phyloP scores from a whole-genome alignment of 441 rosid species.

The Pelargonium fulgidum region DNA sequence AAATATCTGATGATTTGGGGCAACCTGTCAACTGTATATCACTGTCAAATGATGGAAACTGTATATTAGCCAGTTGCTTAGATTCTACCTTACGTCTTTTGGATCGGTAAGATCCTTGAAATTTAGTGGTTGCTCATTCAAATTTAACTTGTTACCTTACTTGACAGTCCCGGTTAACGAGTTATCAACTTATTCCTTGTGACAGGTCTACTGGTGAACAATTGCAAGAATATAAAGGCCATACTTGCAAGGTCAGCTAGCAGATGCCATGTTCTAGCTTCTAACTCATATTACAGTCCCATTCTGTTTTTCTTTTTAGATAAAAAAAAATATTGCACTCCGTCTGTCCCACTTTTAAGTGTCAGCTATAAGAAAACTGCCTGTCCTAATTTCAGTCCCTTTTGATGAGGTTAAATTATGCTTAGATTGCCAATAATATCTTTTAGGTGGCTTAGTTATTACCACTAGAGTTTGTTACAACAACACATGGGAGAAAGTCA shows the following conservation, averaged over 20 bases:
- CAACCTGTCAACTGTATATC: constrained; percentile 94
- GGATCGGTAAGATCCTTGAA: constrained; percentile 48
- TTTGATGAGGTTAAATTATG: background rate
- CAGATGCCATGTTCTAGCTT: constrained; percentile 16
- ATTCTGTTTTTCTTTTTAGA: background rate
- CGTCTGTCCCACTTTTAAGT: background rate
- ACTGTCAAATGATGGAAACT: constrained; percentile 81
- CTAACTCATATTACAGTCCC: background rate
- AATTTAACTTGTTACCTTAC: background rate
- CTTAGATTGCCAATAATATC: background rate
- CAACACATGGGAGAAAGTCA: too few relatives aligned
- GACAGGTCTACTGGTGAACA: constrained; percentile 75
- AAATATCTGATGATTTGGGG: constrained; percentile 76
- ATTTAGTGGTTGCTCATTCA: constrained; percentile 1
- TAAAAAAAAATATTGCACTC: background rate
- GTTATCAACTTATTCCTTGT: constrained; percentile 13
- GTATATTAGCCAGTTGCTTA: constrained; percentile 80
- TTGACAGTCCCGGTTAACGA: constrained; percentile 4
- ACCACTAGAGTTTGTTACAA: too few relatives aligned
- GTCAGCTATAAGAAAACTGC: background rate
- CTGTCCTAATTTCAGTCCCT: background rate
- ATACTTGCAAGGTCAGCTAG: constrained; percentile 71
- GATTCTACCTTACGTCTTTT: constrained; percentile 80
- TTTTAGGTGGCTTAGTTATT: too few relatives aligned
- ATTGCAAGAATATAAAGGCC: constrained; percentile 89